A percentile compares a stretch with the other conserved stretches of the same genome.
phyloP scores from a whole-genome alignment of 306 rosid genomes.

The Quercus aquifolioides region DNA sequence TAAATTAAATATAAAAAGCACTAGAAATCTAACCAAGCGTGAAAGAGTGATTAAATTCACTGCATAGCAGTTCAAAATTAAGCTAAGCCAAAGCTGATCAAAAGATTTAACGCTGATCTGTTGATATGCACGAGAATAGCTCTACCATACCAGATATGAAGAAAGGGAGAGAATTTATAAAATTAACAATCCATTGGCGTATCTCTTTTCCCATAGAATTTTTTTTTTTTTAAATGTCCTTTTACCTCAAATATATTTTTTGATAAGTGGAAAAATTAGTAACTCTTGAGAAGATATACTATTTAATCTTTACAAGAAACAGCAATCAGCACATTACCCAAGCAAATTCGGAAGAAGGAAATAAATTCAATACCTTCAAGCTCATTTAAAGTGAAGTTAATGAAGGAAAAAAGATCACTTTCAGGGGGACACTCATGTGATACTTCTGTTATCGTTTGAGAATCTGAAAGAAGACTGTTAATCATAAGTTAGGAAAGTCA shows the following conservation, averaged over 20 bases:
- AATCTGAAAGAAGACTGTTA: conserved; percentile 42
- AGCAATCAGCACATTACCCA: conserved; percentile 2
- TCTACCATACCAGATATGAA: background rate
- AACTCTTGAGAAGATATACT: background rate
- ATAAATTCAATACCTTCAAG: conserved; percentile 59
- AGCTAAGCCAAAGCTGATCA: background rate
- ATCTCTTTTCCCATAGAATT: background rate
- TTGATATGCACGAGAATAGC: background rate
- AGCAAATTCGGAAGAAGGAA: background rate
- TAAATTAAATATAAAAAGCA: background rate
- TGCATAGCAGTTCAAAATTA: background rate
- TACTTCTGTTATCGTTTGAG: conserved; percentile 29
- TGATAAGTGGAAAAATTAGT: background rate
- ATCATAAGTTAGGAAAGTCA: conserved; percentile 19
- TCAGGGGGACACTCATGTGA: conserved; percentile 34
- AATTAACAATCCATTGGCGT: background rate
- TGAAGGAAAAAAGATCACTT: conserved; percentile 56
- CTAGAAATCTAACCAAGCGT: background rate
- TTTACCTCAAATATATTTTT: background rate
- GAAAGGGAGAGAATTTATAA: background rate
- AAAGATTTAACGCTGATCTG: background rate
- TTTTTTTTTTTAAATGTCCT: background rate
- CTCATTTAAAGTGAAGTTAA: conserved; percentile 52
- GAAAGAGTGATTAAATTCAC: background rate
- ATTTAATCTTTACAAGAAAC: background rate